A percentile compares a stretch with the other conserved stretches of the same genome.
These are phyloP conservation scores for Sclerotinia glacialis DNA, from an alignment of 2,329 filamentous ascomycete species.

Conservation along the genomic window DNA sequence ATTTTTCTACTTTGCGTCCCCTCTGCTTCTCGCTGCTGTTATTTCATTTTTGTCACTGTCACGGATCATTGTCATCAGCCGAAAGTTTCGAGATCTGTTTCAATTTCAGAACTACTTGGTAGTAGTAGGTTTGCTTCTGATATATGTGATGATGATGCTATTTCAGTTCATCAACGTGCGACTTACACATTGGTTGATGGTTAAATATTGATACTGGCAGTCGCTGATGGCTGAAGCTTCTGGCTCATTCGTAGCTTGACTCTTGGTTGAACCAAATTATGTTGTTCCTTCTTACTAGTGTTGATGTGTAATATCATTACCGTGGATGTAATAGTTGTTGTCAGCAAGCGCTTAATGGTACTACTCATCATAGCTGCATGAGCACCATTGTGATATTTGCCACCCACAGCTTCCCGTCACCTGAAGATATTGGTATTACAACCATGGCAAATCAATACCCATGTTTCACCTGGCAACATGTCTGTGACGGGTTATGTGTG, in stretches of 20 bases:
- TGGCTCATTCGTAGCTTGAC: neutral
- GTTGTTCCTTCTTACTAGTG: too few species aligned
- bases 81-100: neutral
- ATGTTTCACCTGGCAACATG: neutral
- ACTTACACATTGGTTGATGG: too few species aligned
- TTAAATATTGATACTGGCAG: neutral
- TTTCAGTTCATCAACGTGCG: neutral
- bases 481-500: neutral
- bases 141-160: neutral
- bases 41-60: neutral
- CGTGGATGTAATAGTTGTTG: neutral
- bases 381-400: neutral
- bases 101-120: neutral
- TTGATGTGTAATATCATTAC: neutral
- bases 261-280: neutral
- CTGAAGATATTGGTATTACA: neutral
- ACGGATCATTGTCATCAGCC: neutral
- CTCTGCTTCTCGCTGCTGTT: neutral
- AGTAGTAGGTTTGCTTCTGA: neutral
- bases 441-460: neutral
- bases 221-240: neutral
- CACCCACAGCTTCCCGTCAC: neutral
- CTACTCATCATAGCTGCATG: neutral
- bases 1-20: too few species aligned
- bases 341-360: neutral